A percentile compares a stretch with the other conserved stretches of the same genome.
phyloP scores from a whole-genome alignment of 2,329 filamentous ascomycete species.

The Tolypocladium ophioglossoides region DNA sequence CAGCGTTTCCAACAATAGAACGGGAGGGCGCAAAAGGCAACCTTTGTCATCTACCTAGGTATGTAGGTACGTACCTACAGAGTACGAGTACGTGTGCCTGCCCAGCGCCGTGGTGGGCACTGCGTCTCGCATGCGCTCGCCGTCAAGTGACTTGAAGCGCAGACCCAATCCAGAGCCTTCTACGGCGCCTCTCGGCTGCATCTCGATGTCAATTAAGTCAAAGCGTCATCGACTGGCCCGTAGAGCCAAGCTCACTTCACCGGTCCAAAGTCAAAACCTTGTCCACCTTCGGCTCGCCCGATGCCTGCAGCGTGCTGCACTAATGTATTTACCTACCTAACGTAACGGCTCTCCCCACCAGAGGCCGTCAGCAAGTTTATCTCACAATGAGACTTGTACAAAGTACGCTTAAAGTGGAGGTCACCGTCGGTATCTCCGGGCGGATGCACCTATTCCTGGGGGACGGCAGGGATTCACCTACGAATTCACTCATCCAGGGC shows the following conservation, averaged over 20 bases:
- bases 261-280: not conserved
- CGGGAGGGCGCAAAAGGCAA: not conserved
- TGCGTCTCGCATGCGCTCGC: not conserved
- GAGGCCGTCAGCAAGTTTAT: not conserved
- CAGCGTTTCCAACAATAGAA: not conserved
- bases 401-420: too few species aligned
- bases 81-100: too few species aligned
- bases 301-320: not conserved
- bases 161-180: not conserved
- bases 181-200: not conserved
- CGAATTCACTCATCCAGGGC: not conserved
- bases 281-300: not conserved
- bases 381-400: not conserved
- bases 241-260: too few species aligned
- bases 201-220: not conserved
- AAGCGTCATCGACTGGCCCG: not conserved
- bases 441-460: not conserved
- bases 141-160: constrained; percentile 3
- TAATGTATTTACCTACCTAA: too few species aligned
- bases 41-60: not conserved
- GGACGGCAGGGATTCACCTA: not conserved
- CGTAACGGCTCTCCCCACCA: not conserved
- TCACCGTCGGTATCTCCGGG: not conserved
- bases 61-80: too few species aligned
- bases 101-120: not conserved